Conservation (phyloP, 2,329 filamentous ascomycete genomes). For the Aspergillus hiratsukae region DNA sequence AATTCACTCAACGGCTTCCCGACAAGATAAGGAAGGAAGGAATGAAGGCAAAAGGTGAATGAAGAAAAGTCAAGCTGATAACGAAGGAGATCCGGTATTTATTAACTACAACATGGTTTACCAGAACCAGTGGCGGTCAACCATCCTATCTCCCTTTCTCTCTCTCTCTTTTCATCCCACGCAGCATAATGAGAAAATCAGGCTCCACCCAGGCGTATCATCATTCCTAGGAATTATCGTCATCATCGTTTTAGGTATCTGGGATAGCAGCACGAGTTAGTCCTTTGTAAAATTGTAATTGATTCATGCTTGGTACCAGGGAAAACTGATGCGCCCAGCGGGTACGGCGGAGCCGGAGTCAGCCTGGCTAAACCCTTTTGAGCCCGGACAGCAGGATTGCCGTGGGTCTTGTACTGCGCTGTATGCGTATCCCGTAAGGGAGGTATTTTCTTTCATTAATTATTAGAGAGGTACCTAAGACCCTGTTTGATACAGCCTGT, state of each 20-base stretch:
- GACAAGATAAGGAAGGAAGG: neutral
- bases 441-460: neutral
- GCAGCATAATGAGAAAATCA: neutral
- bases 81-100: constrained; percentile 4
- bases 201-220: constrained; percentile 28
- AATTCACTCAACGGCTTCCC: neutral
- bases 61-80: constrained; percentile 3
- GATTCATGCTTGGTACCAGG: neutral
- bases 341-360: constrained; percentile 5
- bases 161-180: neutral
- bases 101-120: constrained; percentile 3
- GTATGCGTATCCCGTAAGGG: neutral
- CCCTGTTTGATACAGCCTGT: neutral
- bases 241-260: constrained; percentile 16
- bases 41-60: constrained; percentile 1
- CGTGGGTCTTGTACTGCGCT: neutral
- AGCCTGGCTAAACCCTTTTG: neutral
- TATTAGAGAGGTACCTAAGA: neutral
- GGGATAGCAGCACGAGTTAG: neutral
- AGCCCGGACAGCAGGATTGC: neutral
- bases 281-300: neutral
- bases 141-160: neutral
- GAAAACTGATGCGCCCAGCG: constrained; percentile 1
- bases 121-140: constrained; percentile 14
- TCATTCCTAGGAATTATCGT: constrained; percentile 40